Percentiles rank a stretch among this genome's conserved stretches.
phyloP scores from a whole-genome alignment of 2,329 filamentous ascomycete species.

The Colletotrichum sp. region DNA sequence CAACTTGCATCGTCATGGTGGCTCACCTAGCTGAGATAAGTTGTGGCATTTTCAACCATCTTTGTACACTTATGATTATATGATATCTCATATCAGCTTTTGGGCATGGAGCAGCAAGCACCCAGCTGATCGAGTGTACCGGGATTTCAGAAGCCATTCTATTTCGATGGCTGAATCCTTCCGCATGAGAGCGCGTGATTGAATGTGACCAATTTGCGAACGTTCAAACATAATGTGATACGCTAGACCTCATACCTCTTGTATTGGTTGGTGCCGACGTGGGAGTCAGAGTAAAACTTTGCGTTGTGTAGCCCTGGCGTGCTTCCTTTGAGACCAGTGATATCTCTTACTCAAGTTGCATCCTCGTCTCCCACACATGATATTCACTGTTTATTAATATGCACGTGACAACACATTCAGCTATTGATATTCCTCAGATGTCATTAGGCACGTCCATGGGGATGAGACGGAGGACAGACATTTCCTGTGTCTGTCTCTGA shows the following conservation, averaged over 20 bases:
- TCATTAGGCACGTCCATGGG: background rate
- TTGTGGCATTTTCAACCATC: no score
- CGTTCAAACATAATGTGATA: no score
- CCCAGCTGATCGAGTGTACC: background rate
- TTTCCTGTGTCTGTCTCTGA: background rate
- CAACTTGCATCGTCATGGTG: background rate
- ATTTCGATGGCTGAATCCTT: background rate
- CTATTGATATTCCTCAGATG: background rate
- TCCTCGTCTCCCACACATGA: background rate
- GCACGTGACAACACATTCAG: background rate
- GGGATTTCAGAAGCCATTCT: background rate
- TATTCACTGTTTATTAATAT: background rate
- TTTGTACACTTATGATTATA: no score
- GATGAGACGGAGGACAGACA: rapidly evolving
- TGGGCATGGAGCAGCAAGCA: rapidly evolving
- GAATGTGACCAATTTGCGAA: background rate
- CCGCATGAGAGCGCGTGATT: background rate
- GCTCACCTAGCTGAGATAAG: background rate
- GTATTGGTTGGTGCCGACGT: rapidly evolving
- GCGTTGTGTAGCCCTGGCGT: background rate
- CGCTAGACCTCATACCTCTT: background rate
- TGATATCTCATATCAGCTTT: rapidly evolving
- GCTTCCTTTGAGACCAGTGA: background rate
- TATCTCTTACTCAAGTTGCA: background rate
- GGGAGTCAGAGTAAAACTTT: background rate